Evolutionary conservation across 139 green algal species (phyloP).

Genomic region (Gonium pectorale): DNA sequence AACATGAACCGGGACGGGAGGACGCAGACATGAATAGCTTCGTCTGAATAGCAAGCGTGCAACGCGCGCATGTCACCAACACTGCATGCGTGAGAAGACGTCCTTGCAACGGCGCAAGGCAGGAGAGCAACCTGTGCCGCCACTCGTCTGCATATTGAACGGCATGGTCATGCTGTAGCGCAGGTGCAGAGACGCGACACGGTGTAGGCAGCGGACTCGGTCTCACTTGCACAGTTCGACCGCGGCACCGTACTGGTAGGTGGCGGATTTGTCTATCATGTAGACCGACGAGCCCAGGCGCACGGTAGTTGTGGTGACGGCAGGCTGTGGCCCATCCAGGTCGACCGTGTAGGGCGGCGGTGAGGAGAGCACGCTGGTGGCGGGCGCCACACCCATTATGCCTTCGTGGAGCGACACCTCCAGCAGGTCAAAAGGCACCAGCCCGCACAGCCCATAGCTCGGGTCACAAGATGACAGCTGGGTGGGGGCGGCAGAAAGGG

Average conservation of each 20-base stretch:
- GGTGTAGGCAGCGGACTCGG: no score
- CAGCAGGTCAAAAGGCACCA: not conserved
- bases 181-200: no score
- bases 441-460: not conserved
- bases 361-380: not conserved
- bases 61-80: no score
- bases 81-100: no score
- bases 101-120: no score
- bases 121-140: no score
- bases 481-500: not conserved
- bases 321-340: not conserved
- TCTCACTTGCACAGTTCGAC: constrained; percentile 17
- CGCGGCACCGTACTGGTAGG: not conserved
- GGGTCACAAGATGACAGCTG: constrained; percentile 39
- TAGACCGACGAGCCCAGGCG: not conserved
- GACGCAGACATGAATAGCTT: no score
- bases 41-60: no score
- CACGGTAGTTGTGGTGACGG: not conserved
- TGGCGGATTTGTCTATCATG: constrained; percentile 1
- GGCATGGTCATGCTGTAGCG: no score
- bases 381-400: constrained; percentile 1
- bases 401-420: constrained; percentile 32
- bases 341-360: constrained; percentile 3
- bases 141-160: no score
- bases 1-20: no score